These are phyloP conservation scores for Calcarisporium arbuscula DNA, from an alignment of 2,329 filamentous ascomycete species.

Conservation along the genomic window DNA sequence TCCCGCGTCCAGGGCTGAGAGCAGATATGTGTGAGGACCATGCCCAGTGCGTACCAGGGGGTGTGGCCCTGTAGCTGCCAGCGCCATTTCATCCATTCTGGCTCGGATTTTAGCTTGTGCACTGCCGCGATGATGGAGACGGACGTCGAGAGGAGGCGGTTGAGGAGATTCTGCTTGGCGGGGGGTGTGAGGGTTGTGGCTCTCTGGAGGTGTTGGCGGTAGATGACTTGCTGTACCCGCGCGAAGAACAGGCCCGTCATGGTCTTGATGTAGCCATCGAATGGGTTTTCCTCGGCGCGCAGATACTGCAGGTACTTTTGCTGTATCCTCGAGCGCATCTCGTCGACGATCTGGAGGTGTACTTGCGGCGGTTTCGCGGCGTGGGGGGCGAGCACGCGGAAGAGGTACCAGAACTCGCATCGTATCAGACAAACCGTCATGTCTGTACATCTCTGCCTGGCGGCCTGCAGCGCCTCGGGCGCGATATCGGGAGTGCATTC, in stretches of 20 bases:
- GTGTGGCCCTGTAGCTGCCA: conserved; percentile 22
- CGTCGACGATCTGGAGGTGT: conserved; percentile 9
- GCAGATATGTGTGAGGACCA: conserved; percentile 16
- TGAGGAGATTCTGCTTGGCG: conserved; percentile 5
- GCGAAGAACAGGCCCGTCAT: conserved; percentile 20
- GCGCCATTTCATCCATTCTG: conserved; percentile 18
- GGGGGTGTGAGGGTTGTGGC: too few species aligned
- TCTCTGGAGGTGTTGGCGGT: conserved; percentile 6
- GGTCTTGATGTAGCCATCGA: conserved; percentile 13
- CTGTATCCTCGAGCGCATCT: conserved; percentile 9
- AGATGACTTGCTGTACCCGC: conserved; percentile 18
- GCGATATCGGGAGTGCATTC: neutral
- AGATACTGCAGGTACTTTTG: conserved; percentile 10
- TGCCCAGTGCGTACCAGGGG: conserved; percentile 19
- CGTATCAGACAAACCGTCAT: conserved; percentile 16
- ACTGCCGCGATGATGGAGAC: conserved; percentile 14
- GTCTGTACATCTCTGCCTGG: conserved; percentile 2
- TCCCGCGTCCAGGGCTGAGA: conserved; percentile 14
- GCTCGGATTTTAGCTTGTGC: conserved; percentile 14
- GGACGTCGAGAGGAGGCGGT: conserved; percentile 7
- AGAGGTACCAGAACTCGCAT: conserved; percentile 20
- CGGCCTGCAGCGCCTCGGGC: neutral
- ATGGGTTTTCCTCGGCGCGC: neutral
- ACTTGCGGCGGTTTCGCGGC: conserved; percentile 5
- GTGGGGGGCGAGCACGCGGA: conserved; percentile 11